Conservation (phyloP, 352 stramenopile species). For the Globisporangium solare region DNA sequence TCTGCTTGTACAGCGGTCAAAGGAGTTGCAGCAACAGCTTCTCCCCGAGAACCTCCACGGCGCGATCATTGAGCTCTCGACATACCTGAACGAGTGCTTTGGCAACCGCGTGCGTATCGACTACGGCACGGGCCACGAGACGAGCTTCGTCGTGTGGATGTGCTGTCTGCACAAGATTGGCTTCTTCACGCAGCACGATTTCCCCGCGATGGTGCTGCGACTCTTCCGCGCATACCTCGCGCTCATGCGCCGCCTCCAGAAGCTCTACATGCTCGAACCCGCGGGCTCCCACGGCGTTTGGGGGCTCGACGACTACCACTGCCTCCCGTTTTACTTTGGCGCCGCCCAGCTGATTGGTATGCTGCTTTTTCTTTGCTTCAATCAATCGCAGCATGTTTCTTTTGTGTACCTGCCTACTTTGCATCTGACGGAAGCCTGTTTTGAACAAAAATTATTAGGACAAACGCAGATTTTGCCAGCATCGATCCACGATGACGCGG, state of each 20-base stretch:
- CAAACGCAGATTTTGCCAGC: conserved; percentile 67
- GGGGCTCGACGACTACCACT: conserved; percentile 99
- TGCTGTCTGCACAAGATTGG: conserved; percentile 87
- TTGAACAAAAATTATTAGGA: conserved; percentile 25
- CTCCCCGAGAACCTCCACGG: conserved; percentile 49
- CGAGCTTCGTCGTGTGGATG: conserved; percentile 95
- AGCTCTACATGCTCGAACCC: conserved; percentile 97
- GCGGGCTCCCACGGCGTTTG: conserved; percentile 98
- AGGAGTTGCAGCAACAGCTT: conserved; percentile 53
- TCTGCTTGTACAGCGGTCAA: conserved; percentile 33
- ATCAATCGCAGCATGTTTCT: no score
- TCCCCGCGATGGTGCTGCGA: conserved; percentile 82
- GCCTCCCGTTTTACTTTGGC: conserved; percentile 97
- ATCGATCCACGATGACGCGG: conserved; percentile 64
- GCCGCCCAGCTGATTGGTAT: conserved; percentile 90
- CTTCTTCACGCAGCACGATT: conserved; percentile 83
- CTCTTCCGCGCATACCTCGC: conserved; percentile 93
- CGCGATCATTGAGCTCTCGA: conserved; percentile 88
- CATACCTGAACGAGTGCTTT: conserved; percentile 96
- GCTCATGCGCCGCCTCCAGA: conserved; percentile 93
- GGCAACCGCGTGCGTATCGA: conserved; percentile 96
- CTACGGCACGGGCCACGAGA: conserved; percentile 99
- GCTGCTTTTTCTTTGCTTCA: not conserved
- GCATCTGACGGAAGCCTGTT: not conserved
- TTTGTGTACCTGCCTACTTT: not conserved